A percentile compares a stretch with the other conserved stretches of the same genome.
Conservation (phyloP, 2,329 filamentous ascomycete species). For the Xylaria sp. region DNA sequence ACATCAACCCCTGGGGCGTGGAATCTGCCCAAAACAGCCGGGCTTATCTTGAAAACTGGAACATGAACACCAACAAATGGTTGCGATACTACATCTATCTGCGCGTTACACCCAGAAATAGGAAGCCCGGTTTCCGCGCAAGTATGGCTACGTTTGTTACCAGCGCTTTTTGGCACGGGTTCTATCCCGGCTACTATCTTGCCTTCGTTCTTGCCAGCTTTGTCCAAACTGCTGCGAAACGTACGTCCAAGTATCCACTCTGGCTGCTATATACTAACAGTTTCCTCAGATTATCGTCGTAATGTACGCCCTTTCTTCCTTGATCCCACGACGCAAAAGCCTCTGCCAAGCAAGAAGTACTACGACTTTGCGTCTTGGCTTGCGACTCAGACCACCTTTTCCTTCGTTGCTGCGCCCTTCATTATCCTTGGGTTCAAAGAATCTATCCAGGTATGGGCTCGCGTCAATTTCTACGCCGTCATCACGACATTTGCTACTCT, state of each 20-base stretch:
- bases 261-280: slow-evolving; percentile 21
- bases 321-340: slow-evolving; percentile 72
- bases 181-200: slow-evolving; percentile 95
- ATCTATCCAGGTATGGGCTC: slow-evolving; percentile 77
- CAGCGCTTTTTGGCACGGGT: slow-evolving; percentile 97
- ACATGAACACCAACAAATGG: slow-evolving; percentile 99
- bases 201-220: slow-evolving; percentile 89
- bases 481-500: slow-evolving; percentile 69
- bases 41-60: slow-evolving; percentile 90
- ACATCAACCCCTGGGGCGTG: slow-evolving; percentile 84
- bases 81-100: slow-evolving; percentile 95
- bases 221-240: slow-evolving; percentile 91
- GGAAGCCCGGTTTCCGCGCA: slow-evolving; percentile 94
- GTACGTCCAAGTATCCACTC: slow-evolving; percentile 57
- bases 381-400: slow-evolving; percentile 80
- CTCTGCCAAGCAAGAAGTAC: slow-evolving; percentile 76
- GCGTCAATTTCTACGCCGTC: slow-evolving; percentile 88
- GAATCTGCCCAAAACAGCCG: slow-evolving; percentile 94
- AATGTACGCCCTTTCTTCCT: slow-evolving; percentile 93
- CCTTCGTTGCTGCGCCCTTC: slow-evolving; percentile 84
- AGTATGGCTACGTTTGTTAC: slow-evolving; percentile 93
- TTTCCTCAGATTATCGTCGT: slow-evolving; percentile 79
- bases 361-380: slow-evolving; percentile 83
- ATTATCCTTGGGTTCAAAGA: slow-evolving; percentile 76
- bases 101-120: slow-evolving; percentile 90